A percentile compares a stretch with the other conserved stretches of the same genome.
Conservation (phyloP, 805 yeast genomes). For the Kodamaea laetipori region DNA sequence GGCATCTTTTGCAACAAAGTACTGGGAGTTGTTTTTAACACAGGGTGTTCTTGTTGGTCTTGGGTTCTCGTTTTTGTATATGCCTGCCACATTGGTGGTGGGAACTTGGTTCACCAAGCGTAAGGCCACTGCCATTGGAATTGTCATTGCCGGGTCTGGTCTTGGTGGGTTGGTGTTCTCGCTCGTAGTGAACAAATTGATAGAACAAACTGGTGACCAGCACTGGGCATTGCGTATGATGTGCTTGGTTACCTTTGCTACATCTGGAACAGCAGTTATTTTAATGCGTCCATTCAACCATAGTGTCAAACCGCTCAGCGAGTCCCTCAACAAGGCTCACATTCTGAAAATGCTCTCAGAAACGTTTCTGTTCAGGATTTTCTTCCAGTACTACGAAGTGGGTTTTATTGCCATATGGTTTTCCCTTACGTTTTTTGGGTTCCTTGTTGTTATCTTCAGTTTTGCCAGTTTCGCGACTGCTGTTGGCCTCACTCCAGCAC, state of each 20-base stretch:
- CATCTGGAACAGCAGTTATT: conserved; percentile 39
- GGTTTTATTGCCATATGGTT: conserved; percentile 35
- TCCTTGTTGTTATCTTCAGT: conserved; percentile 36
- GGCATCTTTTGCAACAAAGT: conserved; percentile 51
- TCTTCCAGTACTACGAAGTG: conserved; percentile 27
- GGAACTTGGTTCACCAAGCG: conserved; percentile 51
- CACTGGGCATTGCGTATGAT: conserved; percentile 46
- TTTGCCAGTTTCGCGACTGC: conserved; percentile 40
- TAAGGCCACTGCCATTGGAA: conserved; percentile 50
- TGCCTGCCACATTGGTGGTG: conserved; percentile 47
- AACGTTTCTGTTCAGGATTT: conserved; percentile 31
- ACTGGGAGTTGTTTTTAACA: conserved; percentile 55
- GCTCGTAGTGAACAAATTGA: conserved; percentile 41
- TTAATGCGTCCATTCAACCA: conserved; percentile 50
- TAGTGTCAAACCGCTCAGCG: conserved; percentile 25
- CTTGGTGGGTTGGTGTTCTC: conserved; percentile 53
- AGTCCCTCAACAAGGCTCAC: conserved; percentile 23
- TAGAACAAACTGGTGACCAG: conserved; percentile 42
- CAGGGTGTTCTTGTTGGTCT: conserved; percentile 55
- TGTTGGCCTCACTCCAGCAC: conserved; percentile 43
- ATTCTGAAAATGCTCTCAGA: conserved; percentile 14
- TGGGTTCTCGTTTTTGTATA: conserved; percentile 45
- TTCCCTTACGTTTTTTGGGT: conserved; percentile 39
- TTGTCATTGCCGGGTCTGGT: conserved; percentile 50
- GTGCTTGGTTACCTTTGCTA: conserved; percentile 34